Base-by-base conservation (phyloP, 176 grass and related monocot genomes). In the Aegilops tauschii region DNA sequence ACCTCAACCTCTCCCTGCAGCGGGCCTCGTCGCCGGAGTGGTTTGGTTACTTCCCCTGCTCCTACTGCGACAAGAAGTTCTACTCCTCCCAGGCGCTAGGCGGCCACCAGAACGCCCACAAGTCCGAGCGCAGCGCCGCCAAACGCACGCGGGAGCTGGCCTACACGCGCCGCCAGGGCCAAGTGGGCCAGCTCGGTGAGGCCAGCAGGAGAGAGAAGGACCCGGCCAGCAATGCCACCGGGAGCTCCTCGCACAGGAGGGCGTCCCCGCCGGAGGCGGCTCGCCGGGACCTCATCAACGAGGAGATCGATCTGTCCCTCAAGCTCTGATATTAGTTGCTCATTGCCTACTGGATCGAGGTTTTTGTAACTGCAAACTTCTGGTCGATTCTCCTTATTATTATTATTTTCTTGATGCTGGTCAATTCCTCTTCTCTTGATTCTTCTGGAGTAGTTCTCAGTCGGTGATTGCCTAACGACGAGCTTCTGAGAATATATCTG, bases 91-190 rank as follows among this genome's bases (percentile, higher is more conserved):
- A 95, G 84, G 95, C 95, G 39, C 89, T 97, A 32, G 95, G 95
- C 30, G 95, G 93, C 20, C 95, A 97, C 80, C 95, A 97, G 93
- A 97, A 97, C 61, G 95, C 93, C 40, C 95, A 97, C 92, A 97
- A 97, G 88, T 82, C 88, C 49, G 93, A 97, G 87, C 85, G 91
- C 61, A 91, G 93, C 87, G 77, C 90, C 73, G 88, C 85, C 73
- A 95, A 90, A 80, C 88, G 88, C 61, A 86, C 66, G 1, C 65
- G 83, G 7, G 90, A 92, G 86, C 77, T 88, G 14, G 85, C 79
- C 5, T 79, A 87, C 23, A 52, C 82, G 11, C 80, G 86, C 27
- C 76, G 61, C 5, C 82, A 70, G 6, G 70, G 45, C 45, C 12
- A 47, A 1, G 12, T 47, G 45, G 45, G 10, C 52, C 12, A 1